A percentile compares a stretch with the other conserved stretches of the same genome.
Conservation (phyloP, 805 yeast species). For the Isabelozyma gotoi region DNA sequence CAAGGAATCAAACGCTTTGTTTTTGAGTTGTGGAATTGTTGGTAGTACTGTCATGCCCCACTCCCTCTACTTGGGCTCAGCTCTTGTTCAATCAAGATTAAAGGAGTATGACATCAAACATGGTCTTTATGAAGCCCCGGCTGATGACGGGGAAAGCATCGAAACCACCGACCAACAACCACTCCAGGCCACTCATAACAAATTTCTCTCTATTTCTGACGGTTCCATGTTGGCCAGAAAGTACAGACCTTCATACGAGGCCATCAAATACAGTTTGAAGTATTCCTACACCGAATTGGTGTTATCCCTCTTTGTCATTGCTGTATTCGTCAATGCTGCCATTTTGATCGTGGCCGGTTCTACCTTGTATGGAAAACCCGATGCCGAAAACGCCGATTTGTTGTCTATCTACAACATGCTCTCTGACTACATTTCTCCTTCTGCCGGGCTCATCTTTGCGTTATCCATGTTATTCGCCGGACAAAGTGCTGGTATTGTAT, state of each 20-base stretch:
- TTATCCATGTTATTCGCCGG: constrained; percentile 47
- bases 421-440: constrained; percentile 42
- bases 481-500: constrained; percentile 48
- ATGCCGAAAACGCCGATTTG: constrained; percentile 46
- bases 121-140: constrained; percentile 14
- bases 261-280: constrained; percentile 40
- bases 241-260: constrained; percentile 42
- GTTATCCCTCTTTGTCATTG: constrained; percentile 40
- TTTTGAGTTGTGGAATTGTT: constrained; percentile 44
- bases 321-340: constrained; percentile 45
- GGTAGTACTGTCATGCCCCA: constrained; percentile 52
- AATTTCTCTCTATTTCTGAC: constrained; percentile 24
- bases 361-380: constrained; percentile 41
- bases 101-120: constrained; percentile 40
- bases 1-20: constrained; percentile 36
- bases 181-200: constrained; percentile 9
- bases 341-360: constrained; percentile 46
- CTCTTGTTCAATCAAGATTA: constrained; percentile 43
- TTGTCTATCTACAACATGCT: constrained; percentile 45
- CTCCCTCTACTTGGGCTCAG: constrained; percentile 43
- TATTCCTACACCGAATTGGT: constrained; percentile 41
- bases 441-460: constrained; percentile 46
- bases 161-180: constrained; percentile 1
- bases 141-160: neutral
- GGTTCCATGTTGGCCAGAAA: constrained; percentile 26